Evolutionary conservation across 352 stramenopile species (phyloP).

Genomic region (Globisporangium emineosum): DNA sequence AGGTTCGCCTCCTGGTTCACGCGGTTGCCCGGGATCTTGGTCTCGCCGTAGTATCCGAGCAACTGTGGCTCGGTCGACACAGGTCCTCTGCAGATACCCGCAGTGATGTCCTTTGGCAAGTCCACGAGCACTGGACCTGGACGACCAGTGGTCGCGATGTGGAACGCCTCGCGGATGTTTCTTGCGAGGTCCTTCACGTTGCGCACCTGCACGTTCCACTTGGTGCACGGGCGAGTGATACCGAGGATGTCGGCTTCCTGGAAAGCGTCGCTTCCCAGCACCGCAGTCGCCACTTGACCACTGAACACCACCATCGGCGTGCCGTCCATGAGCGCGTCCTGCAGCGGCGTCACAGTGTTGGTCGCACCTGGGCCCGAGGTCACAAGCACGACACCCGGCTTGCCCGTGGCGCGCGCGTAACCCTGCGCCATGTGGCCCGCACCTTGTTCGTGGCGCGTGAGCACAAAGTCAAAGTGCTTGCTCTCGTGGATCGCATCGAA

Average conservation of each 20-base stretch:
- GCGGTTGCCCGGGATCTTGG: conserved; percentile 79
- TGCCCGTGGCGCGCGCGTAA: conserved; percentile 79
- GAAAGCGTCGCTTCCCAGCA: conserved; percentile 92
- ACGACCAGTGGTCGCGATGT: conserved; percentile 91
- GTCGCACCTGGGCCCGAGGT: conserved; percentile 92
- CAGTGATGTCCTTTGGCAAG: conserved; percentile 94
- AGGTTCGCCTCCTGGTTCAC: conserved; percentile 79
- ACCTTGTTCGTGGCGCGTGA: conserved; percentile 81
- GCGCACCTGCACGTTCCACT: conserved; percentile 97
- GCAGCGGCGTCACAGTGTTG: conserved; percentile 93
- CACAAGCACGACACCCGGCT: conserved; percentile 91
- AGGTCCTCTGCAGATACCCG: conserved; percentile 65
- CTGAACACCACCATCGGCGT: conserved; percentile 94
- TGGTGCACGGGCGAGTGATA: conserved; percentile 91
- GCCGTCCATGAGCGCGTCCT: conserved; percentile 94
- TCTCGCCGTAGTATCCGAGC: conserved; percentile 83
- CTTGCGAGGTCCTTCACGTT: conserved; percentile 93
- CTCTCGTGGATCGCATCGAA: conserved; percentile 94
- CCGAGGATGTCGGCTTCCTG: conserved; percentile 87
- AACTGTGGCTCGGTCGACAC: conserved; percentile 76
- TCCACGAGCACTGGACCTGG: conserved; percentile 94
- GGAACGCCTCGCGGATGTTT: conserved; percentile 95
- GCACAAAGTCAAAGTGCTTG: conserved; percentile 77
- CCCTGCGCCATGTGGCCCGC: conserved; percentile 86
- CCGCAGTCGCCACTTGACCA: conserved; percentile 91